Conservation (phyloP, 2,329 filamentous ascomycete genomes). For the Colletotrichum godetiae region DNA sequence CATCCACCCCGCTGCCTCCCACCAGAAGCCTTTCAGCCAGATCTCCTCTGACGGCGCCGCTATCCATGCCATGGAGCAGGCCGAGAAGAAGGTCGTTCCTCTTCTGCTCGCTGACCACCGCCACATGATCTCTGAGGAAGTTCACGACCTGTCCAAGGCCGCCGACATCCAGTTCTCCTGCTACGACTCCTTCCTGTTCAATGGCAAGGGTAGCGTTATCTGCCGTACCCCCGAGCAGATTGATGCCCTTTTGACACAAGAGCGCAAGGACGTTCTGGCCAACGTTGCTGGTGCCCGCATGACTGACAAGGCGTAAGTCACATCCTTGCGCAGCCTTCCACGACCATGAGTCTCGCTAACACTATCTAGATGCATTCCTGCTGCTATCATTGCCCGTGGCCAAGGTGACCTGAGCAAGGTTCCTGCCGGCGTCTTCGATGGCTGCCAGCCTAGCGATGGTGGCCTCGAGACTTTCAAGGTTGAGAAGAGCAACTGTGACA, state of each 20-base stretch:
- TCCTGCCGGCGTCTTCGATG: constrained; percentile 55
- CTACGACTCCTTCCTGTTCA: constrained; percentile 70
- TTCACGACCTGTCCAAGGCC: constrained; percentile 54
- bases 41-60: constrained; percentile 54
- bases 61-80: constrained; percentile 53
- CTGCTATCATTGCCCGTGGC: constrained; percentile 52
- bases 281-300: constrained; percentile 43
- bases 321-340: neutral
- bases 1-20: constrained; percentile 51
- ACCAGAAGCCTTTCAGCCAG: constrained; percentile 58
- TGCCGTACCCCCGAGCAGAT: constrained; percentile 61
- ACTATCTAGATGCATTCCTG: constrained; percentile 47
- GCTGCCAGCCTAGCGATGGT: constrained; percentile 60
- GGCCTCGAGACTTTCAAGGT: constrained; percentile 53
- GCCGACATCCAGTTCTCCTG: constrained; percentile 64
- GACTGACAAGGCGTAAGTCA: constrained; percentile 54
- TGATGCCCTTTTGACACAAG: constrained; percentile 46
- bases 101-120: constrained; percentile 68
- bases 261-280: constrained; percentile 45
- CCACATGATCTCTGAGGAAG: constrained; percentile 62
- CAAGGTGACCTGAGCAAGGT: constrained; percentile 49
- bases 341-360: neutral
- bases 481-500: constrained; percentile 44
- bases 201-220: constrained; percentile 68
- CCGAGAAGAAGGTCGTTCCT: constrained; percentile 58